Conservation (phyloP, 345 rosid species). For the Hibiscus trionum region DNA sequence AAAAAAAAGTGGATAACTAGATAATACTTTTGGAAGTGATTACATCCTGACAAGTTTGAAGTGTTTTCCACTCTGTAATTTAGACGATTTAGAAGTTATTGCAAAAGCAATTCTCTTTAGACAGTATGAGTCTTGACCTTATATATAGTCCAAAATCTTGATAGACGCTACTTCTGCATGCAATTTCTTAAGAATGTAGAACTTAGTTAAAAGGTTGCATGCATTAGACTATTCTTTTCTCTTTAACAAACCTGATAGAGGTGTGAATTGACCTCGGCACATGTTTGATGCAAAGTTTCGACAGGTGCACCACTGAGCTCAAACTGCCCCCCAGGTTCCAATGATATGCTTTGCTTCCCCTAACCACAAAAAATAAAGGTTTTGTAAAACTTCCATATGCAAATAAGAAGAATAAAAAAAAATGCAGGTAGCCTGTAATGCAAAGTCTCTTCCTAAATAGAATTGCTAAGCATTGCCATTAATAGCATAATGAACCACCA, state of each 20-base stretch:
- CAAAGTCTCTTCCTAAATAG: background rate
- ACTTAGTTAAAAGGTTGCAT: background rate
- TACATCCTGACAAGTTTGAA: background rate
- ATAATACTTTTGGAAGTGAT: background rate
- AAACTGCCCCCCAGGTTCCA: conserved; percentile 92
- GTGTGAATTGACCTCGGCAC: conserved; percentile 99
- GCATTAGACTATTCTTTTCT: background rate
- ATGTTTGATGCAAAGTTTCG: conserved; percentile 97
- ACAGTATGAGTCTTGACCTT: background rate
- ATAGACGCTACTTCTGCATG: background rate
- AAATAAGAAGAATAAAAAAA: background rate
- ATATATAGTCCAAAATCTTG: background rate
- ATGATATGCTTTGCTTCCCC: conserved; percentile 98
- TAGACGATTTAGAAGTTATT: background rate
- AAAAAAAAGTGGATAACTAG: background rate
- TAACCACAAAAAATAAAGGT: conserved; percentile 21
- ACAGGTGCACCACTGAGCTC: conserved; percentile 52
- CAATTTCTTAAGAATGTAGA: background rate
- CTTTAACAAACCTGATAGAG: conserved; percentile 69
- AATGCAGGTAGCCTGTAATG: background rate
- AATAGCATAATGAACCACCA: background rate
- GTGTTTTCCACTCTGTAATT: background rate
- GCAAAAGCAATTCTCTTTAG: background rate
- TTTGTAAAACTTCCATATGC: background rate
- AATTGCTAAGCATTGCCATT: background rate